phyloP scores from a whole-genome alignment of 768 basidiomycete genomes.

The Neoboletus magnificus region DNA sequence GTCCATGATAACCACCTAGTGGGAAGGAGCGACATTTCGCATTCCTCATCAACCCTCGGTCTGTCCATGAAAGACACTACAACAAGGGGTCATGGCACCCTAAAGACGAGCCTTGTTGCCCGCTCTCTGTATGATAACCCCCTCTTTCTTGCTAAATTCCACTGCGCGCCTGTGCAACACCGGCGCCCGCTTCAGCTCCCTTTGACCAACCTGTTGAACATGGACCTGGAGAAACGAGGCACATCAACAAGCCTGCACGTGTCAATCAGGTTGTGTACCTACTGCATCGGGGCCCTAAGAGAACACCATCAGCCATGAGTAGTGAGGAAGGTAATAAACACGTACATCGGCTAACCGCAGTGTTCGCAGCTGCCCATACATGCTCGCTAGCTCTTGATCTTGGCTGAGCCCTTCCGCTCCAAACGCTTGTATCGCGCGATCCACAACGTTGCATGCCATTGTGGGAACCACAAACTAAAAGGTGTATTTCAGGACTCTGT shows the following conservation, averaged over 20 bases:
- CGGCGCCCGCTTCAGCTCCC: constrained; percentile 79
- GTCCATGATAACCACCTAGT: background rate
- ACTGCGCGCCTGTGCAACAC: constrained; percentile 51
- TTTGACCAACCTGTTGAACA: constrained; percentile 90
- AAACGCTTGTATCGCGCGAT: constrained; percentile 93
- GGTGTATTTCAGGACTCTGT: background rate
- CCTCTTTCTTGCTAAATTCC: constrained; percentile 60
- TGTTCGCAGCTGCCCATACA: constrained; percentile 80
- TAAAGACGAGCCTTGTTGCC: constrained; percentile 59
- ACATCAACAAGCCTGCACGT: background rate
- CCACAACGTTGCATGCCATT: constrained; percentile 85
- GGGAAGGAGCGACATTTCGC: background rate
- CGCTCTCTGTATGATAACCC: constrained; percentile 54
- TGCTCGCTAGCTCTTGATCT: constrained; percentile 76
- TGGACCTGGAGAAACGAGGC: constrained; percentile 60
- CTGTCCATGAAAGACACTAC: background rate
- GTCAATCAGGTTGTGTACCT: constrained; percentile 21
- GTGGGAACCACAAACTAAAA: constrained; percentile 88
- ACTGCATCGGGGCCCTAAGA: constrained; percentile 77
- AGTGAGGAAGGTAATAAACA: constrained; percentile 7
- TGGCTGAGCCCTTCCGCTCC: constrained; percentile 96
- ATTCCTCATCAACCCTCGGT: background rate
- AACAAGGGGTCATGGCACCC: background rate
- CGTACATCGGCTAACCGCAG: constrained; percentile 83
- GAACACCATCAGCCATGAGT: constrained; percentile 3